A percentile compares a stretch with the other conserved stretches of the same genome.
These are phyloP conservation scores for Tricholomella constricta DNA, from an alignment of 768 basidiomycete genomes.

Conservation along the genomic window DNA sequence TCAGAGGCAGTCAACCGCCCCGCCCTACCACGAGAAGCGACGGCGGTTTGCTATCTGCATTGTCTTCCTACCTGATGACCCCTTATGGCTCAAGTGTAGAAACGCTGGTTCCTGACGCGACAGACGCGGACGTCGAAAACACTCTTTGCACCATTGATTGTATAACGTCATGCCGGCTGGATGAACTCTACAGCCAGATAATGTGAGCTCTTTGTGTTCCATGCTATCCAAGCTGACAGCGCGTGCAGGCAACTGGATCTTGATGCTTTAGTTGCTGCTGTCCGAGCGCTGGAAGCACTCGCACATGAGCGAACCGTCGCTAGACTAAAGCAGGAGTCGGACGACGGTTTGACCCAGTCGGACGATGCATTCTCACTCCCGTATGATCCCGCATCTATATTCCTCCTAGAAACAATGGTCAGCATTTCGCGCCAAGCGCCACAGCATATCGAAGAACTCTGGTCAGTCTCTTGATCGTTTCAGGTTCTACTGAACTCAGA, in stretches of 20 bases:
- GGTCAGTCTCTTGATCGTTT: slow-evolving; percentile 50
- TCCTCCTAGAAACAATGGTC: slow-evolving; percentile 93
- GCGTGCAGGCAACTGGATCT: slow-evolving; percentile 68
- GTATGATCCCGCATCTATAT: slow-evolving; percentile 95
- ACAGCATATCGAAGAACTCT: slow-evolving; percentile 83
- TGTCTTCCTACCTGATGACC: slow-evolving; percentile 96
- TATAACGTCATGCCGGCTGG: slow-evolving; percentile 88
- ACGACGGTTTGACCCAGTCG: slow-evolving; percentile 49
- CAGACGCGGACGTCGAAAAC: slow-evolving; percentile 88
- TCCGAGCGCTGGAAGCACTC: slow-evolving; percentile 85
- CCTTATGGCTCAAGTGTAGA: slow-evolving; percentile 82
- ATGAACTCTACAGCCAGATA: slow-evolving; percentile 93
- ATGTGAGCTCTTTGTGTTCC: slow-evolving; percentile 54
- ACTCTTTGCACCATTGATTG: slow-evolving; percentile 96
- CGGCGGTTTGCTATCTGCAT: slow-evolving; percentile 88
- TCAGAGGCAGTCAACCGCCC: slow-evolving; percentile 72
- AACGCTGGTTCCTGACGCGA: slow-evolving; percentile 82
- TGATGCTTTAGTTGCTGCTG: slow-evolving; percentile 79
- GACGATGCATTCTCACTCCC: slow-evolving; percentile 62
- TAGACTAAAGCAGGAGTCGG: slow-evolving; percentile 66
- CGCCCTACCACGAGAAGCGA: slow-evolving; percentile 68
- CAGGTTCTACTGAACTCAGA: background rate
- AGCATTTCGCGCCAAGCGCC: slow-evolving; percentile 81
- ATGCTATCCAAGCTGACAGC: background rate
- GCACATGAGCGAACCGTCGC: slow-evolving; percentile 91